Base-by-base conservation (phyloP, 331 rosid genomes). In the Cydonia oblonga region DNA sequence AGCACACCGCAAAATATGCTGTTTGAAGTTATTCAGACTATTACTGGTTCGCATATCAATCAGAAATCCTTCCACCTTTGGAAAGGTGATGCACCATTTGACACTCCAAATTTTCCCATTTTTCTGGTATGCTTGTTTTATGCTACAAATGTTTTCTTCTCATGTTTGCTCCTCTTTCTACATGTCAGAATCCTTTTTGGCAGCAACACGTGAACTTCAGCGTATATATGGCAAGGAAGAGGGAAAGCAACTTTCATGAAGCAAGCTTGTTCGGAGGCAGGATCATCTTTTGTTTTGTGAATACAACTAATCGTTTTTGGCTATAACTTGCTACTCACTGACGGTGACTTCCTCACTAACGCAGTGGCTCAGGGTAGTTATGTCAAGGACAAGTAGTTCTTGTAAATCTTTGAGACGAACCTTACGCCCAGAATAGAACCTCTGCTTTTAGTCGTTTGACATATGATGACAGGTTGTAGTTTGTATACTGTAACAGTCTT, bases 31-130 rank as follows among this genome's bases (percentile, higher is more conserved):
- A 83, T 88, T 78, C 92, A 86, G 78, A 87, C 91, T 23, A 72
- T 90, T 38, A 88, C 90, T 1, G 96, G 96, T 75, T 84, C 93
- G 13, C 77, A 88, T 18, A 84, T 90, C 79, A 84, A 90, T 82
- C 92, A 88, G 77, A 88, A 88, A 70, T 84, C 93, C 64, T 90
- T 83, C 79, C 80, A 87, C 7, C 79, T 82, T 66, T 88, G 95
- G 96, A 90, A 88, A 90, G 92, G 92, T 87, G 77, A 68, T 51
- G 58, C 64, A 49, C 29, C 3, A 20, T 69, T 44, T 57, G 56
- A 26, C 33, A 51, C 40, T 56, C 51, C 19, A 38, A 54, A 24
- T 72, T 30, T 40, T 40, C 64, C 22, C 69, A 19, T 59, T 35
- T 73, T 72, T 19, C 61, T 54, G 25, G 18, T 66, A 33, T 15